phyloP scores from a whole-genome alignment of 108 stramenopile species.

The Fragilariopsis cylindrus region DNA sequence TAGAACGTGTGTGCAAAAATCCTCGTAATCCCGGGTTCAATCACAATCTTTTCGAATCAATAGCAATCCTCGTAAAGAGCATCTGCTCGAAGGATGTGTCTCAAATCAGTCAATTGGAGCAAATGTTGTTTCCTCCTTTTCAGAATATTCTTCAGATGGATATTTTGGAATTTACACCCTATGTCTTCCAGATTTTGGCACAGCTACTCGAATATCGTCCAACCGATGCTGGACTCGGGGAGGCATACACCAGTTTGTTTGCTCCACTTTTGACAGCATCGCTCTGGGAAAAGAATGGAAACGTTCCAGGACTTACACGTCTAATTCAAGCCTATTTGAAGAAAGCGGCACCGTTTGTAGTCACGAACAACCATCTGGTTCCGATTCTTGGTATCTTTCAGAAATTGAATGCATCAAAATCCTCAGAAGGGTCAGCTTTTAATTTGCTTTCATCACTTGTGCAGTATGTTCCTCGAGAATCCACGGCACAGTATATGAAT shows the following conservation, averaged over 20 bases:
- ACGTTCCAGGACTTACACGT: constrained; percentile 92
- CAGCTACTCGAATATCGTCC: constrained; percentile 90
- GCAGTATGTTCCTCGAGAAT: constrained; percentile 54
- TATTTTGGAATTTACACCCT: constrained; percentile 93
- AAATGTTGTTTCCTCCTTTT: constrained; percentile 90
- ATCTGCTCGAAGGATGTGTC: constrained; percentile 78
- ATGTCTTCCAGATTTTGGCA: constrained; percentile 97
- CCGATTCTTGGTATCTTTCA: constrained; percentile 83
- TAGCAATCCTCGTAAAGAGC: constrained; percentile 87
- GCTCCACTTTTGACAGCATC: constrained; percentile 81
- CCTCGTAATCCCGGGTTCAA: constrained; percentile 97
- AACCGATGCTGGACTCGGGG: constrained; percentile 63
- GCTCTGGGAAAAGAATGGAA: constrained; percentile 92
- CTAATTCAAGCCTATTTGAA: constrained; percentile 87
- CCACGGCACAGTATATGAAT: constrained; percentile 50
- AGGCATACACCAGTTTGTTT: constrained; percentile 83
- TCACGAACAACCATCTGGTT: constrained; percentile 42
- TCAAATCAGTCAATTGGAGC: constrained; percentile 74
- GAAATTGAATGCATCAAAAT: constrained; percentile 79
- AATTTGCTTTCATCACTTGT: constrained; percentile 71
- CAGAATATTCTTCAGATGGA: constrained; percentile 92
- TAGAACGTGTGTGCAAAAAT: constrained; percentile 90
- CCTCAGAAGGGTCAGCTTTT: constrained; percentile 77
- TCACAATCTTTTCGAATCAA: constrained; percentile 96
- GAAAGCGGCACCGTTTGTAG: constrained; percentile 70